Evolutionary conservation across 148 eudicot species (phyloP).

Genomic region (Camellia sinensis): DNA sequence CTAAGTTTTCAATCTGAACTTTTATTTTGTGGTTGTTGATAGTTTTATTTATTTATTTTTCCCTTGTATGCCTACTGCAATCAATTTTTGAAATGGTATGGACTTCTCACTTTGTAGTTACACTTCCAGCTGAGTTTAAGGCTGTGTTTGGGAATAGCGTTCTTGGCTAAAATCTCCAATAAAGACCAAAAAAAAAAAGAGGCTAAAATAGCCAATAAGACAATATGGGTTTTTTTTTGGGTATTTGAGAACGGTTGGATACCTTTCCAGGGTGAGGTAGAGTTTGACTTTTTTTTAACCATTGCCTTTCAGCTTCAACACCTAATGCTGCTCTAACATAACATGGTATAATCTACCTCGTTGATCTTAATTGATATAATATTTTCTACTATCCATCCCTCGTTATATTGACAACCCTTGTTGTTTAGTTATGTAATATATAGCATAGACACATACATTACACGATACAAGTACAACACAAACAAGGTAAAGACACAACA

Average conservation of each 20-base stretch:
- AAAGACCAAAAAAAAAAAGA: too few relatives aligned
- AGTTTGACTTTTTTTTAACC: neutral
- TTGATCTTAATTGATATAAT: neutral
- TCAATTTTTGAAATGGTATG: neutral
- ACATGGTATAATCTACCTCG: neutral
- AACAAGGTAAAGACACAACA: neutral
- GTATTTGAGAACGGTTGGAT: neutral
- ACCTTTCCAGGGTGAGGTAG: neutral
- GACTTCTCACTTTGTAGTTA: constrained; percentile 2
- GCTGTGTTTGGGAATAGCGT: too few relatives aligned
- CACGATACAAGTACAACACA: neutral
- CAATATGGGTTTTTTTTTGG: neutral
- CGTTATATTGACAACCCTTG: neutral
- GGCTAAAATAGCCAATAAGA: too few relatives aligned
- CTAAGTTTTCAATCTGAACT: neutral
- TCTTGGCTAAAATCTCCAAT: too few relatives aligned
- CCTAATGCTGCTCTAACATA: neutral
- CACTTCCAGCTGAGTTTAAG: neutral
- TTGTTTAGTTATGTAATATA: neutral
- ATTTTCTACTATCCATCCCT: neutral
- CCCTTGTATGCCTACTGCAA: neutral
- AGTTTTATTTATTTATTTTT: neutral
- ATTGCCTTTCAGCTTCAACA: neutral
- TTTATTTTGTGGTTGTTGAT: neutral
- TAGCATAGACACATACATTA: neutral